A percentile compares a stretch with the other conserved stretches of the same genome.
Conservation (phyloP, 202 grass and related monocot species). For the Zoysia matrella region DNA sequence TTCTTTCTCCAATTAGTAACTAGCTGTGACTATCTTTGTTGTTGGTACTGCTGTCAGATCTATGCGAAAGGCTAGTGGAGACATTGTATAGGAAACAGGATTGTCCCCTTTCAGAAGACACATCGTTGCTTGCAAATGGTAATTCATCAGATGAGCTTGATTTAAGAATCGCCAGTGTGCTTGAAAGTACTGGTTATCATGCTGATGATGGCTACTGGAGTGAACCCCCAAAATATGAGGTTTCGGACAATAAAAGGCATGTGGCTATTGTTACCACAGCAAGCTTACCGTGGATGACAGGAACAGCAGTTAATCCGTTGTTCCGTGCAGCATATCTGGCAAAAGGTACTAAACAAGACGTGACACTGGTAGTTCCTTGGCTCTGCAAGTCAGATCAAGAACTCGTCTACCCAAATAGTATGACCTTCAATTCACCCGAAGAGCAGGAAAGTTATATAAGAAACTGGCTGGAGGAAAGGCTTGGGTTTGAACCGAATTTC, state of each 20-base stretch:
- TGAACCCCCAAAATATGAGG: constrained; percentile 51
- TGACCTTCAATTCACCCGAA: no score
- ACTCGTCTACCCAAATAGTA: no score
- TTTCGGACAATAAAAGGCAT: constrained; percentile 58
- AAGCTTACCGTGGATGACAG: constrained; percentile 84
- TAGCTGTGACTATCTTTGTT: constrained; percentile 5
- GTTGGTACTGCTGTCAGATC: constrained; percentile 51
- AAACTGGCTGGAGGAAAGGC: constrained; percentile 71
- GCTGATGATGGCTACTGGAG: constrained; percentile 47
- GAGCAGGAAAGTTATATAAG: constrained; percentile 73
- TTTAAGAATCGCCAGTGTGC: constrained; percentile 69
- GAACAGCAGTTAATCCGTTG: constrained; percentile 87
- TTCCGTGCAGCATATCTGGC: constrained; percentile 80
- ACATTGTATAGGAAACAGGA: constrained; percentile 58
- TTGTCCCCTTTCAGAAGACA: constrained; percentile 53
- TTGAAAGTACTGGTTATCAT: constrained; percentile 65
- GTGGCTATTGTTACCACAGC: constrained; percentile 77
- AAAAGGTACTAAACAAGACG: constrained; percentile 67
- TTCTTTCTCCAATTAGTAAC: background rate
- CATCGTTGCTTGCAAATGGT: constrained; percentile 47
- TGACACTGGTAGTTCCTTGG: no score
- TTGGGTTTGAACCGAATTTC: constrained; percentile 65
- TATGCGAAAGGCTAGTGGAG: constrained; percentile 62
- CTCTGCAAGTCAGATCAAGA: no score
- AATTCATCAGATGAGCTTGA: constrained; percentile 67